phyloP scores from a whole-genome alignment of 2,329 filamentous ascomycete genomes.

The Claviceps lovelessii region DNA sequence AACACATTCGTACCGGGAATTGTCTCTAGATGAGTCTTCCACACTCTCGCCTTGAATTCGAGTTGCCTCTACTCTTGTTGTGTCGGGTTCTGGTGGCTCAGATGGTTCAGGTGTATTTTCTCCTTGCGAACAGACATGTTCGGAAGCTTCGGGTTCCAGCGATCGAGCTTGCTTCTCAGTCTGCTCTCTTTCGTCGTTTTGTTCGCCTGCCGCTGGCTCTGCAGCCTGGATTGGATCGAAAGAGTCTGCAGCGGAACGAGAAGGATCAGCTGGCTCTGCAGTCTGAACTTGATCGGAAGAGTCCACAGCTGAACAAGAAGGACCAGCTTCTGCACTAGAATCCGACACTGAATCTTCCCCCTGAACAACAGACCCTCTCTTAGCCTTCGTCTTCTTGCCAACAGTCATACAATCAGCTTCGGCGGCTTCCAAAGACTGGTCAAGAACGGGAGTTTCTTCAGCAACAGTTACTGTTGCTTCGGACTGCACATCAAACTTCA shows the following conservation, averaged over 20 bases:
- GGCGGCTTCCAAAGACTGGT: neutral
- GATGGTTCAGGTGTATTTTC: slow-evolving; percentile 13
- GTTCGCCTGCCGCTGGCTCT: neutral
- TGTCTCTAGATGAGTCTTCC: slow-evolving; percentile 1
- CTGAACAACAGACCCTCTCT: slow-evolving; percentile 10
- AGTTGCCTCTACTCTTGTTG: slow-evolving; percentile 10
- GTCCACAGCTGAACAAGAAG: neutral
- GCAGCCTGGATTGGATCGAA: neutral
- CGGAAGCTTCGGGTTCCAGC: slow-evolving; percentile 13
- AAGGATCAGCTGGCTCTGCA: neutral
- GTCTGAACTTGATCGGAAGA: neutral
- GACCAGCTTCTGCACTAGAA: neutral
- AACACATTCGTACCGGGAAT: slow-evolving; percentile 4
- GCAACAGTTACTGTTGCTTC: neutral
- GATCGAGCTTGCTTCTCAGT: slow-evolving; percentile 1
- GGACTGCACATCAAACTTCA: neutral
- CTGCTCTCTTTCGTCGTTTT: neutral
- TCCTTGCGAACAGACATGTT: slow-evolving; percentile 20
- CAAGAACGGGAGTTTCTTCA: neutral
- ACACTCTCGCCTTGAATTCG: slow-evolving; percentile 11
- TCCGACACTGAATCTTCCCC: slow-evolving; percentile 8
- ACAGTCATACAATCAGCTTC: neutral
- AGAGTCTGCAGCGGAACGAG: neutral
- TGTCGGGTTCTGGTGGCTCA: slow-evolving; percentile 13
- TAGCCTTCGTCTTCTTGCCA: slow-evolving; percentile 7